These are phyloP conservation scores for Chaetomiaceae sp. DNA, from an alignment of 2,329 filamentous ascomycete genomes.

Conservation along the genomic window DNA sequence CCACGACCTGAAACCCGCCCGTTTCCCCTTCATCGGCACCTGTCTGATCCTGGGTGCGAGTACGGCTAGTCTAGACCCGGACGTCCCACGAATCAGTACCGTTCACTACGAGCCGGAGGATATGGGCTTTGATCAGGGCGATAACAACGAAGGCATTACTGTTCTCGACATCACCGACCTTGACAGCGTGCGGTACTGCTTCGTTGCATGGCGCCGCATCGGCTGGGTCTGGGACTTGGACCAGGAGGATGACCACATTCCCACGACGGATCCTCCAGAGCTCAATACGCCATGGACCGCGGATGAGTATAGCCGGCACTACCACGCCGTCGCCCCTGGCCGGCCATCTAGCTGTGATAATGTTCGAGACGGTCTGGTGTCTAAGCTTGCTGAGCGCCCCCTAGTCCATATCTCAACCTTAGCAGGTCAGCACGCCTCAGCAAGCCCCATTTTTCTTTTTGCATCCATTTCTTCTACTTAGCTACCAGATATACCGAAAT, in stretches of 20 bases:
- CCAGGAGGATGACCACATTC: neutral
- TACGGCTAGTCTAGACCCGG: neutral
- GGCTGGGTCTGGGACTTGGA: neutral
- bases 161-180: conserved; percentile 1
- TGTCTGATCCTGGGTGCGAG: neutral
- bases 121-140: neutral
- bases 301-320: neutral
- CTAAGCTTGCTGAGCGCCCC: neutral
- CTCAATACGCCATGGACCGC: neutral
- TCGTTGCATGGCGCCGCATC: neutral
- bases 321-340: too few species aligned
- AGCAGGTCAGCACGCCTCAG: neutral
- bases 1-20: neutral
- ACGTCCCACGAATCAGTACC: neutral
- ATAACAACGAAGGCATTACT: neutral
- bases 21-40: conserved; percentile 1
- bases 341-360: too few species aligned
- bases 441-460: too few species aligned
- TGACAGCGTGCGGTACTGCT: neutral
- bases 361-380: neutral
- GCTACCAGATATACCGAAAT: too few species aligned
- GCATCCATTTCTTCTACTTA: neutral
- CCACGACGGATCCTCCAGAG: neutral
- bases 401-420: neutral
- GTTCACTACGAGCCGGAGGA: neutral